phyloP scores from a whole-genome alignment of 148 eudicot species.

The Chenopodium berlandieri region DNA sequence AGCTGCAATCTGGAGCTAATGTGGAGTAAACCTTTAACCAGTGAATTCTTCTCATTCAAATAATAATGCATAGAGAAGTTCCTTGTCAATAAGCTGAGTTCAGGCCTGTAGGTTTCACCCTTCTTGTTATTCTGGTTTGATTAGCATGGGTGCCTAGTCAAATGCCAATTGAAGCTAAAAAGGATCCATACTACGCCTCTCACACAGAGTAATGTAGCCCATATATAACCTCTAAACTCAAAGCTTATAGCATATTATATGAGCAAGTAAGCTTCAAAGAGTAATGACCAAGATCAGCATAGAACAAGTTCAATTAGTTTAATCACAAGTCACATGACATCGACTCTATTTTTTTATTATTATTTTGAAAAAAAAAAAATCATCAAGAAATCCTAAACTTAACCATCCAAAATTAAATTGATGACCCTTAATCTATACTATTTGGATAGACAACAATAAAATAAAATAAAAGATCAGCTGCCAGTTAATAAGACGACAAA shows the following conservation, averaged over 20 bases:
- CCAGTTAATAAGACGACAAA: neutral
- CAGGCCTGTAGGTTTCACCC: conserved; percentile 31
- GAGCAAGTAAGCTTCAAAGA: neutral
- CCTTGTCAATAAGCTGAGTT: conserved; percentile 37
- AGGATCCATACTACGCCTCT: conserved; percentile 1
- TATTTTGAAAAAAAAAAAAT: too few relatives aligned
- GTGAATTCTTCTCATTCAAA: conserved; percentile 40
- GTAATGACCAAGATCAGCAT: neutral
- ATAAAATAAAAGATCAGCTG: neutral
- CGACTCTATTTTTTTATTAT: neutral
- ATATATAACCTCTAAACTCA: conserved; percentile 3
- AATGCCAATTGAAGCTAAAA: conserved; percentile 9
- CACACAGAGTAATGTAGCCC: neutral
- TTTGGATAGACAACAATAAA: too few relatives aligned
- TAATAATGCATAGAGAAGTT: conserved; percentile 35
- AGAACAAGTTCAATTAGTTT: neutral
- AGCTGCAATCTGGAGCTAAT: conserved; percentile 42
- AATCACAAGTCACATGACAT: neutral
- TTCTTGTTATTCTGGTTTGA: conserved; percentile 42
- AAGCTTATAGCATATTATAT: neutral
- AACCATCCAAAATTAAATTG: neutral
- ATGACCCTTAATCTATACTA: neutral
- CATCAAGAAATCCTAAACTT: neutral
- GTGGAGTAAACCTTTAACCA: conserved; percentile 32
- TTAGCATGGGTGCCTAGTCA: conserved; percentile 29